These are phyloP conservation scores for Trifolium dubium DNA, from an alignment of 306 rosid species.

Conservation along the genomic window DNA sequence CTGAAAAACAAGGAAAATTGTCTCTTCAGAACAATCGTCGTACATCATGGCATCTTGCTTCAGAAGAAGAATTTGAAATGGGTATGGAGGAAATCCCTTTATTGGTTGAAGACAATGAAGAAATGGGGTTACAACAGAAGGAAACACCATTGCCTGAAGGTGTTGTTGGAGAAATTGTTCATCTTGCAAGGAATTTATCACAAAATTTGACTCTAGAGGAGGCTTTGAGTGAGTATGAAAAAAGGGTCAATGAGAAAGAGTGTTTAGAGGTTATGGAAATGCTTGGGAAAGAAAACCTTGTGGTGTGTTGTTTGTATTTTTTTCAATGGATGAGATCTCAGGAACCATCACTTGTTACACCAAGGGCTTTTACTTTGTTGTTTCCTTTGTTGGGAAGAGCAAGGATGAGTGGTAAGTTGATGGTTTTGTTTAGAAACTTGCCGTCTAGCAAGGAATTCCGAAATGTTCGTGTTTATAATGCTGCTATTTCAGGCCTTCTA, in stretches of 20 bases:
- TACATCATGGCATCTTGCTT: constrained; percentile 66
- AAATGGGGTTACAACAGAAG: constrained; percentile 35
- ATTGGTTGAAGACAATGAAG: constrained; percentile 27
- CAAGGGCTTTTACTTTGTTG: constrained; percentile 68
- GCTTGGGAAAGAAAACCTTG: constrained; percentile 60
- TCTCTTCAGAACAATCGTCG: constrained; percentile 61
- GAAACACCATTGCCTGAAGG: constrained; percentile 48
- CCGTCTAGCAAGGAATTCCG: constrained; percentile 64
- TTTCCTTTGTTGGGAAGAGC: constrained; percentile 83
- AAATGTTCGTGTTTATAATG: constrained; percentile 78
- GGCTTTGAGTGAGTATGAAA: constrained; percentile 61
- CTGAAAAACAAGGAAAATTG: constrained; percentile 53
- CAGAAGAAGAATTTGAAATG: constrained; percentile 46
- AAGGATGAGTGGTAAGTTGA: constrained; percentile 70
- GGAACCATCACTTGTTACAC: constrained; percentile 67
- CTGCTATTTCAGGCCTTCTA: constrained; percentile 78
- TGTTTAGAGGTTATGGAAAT: constrained; percentile 63
- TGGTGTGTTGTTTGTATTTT: constrained; percentile 68
- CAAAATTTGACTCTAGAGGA: constrained; percentile 71
- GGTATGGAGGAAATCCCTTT: constrained; percentile 9
- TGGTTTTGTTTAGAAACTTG: constrained; percentile 63
- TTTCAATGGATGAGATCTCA: constrained; percentile 92
- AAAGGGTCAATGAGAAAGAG: constrained; percentile 55
- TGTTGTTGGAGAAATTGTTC: constrained; percentile 64
- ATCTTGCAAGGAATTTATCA: constrained; percentile 63